Percentiles rank a stretch among this genome's conserved stretches.
Conservation (phyloP, 768 basidiomycete species). For the Tubosaeta brunneosetosa region DNA sequence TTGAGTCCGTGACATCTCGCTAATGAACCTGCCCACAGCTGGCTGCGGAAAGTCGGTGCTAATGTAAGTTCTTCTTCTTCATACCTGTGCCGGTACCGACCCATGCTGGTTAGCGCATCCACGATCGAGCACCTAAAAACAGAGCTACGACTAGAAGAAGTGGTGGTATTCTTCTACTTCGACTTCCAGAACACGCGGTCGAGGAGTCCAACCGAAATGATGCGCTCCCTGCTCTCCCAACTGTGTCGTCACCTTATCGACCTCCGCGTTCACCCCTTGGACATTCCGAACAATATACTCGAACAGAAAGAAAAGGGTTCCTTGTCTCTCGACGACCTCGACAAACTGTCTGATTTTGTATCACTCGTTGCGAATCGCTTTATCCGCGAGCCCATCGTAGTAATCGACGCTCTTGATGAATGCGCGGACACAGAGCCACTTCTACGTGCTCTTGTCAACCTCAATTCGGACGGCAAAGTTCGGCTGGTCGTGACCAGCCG, state of each 20-base stretch:
- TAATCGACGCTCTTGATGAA: too few relatives aligned
- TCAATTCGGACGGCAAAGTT: background rate
- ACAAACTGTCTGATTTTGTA: too few relatives aligned
- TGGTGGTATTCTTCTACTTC: background rate
- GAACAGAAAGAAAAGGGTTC: background rate
- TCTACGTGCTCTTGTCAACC: background rate
- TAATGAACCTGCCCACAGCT: background rate
- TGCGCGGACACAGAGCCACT: background rate
- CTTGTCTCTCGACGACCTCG: background rate
- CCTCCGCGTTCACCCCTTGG: background rate
- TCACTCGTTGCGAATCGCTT: too few relatives aligned
- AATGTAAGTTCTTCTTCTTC: background rate
- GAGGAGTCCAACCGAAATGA: background rate
- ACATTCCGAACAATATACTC: background rate
- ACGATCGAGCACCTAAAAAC: background rate
- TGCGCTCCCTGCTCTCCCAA: background rate
- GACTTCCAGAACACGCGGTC: constrained; percentile 1
- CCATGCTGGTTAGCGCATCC: background rate
- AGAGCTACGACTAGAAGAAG: background rate
- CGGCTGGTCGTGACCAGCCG: background rate
- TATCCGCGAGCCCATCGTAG: too few relatives aligned
- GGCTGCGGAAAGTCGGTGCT: constrained; percentile 3
- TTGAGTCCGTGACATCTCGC: too few relatives aligned
- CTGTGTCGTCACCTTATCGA: background rate
- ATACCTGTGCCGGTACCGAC: background rate